Conservation (phyloP, 164 flowering plant genomes). For the Sedum album region DNA sequence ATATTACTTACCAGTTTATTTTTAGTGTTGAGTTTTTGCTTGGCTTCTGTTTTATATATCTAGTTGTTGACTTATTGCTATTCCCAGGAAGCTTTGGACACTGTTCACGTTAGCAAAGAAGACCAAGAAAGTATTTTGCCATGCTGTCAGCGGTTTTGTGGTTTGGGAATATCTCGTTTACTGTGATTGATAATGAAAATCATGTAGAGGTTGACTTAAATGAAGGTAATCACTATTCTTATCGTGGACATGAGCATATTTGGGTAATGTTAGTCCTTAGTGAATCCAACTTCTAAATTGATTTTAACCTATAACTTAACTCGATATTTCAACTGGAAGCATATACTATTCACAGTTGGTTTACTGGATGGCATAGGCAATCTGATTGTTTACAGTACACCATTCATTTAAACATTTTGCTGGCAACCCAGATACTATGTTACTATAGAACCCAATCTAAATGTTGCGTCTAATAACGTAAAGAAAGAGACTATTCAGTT, state of each 20-base stretch:
- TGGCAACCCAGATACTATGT: background rate
- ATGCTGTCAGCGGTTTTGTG: conserved; percentile 97
- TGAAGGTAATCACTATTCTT: conserved; percentile 54
- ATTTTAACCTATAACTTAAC: background rate
- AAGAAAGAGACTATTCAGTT: background rate
- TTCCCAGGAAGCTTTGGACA: conserved; percentile 84
- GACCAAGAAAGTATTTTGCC: conserved; percentile 88
- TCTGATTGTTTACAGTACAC: no score
- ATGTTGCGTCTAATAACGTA: background rate
- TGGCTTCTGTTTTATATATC: background rate
- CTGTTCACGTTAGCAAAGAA: conserved; percentile 84
- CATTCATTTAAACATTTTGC: no score
- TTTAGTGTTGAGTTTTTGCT: background rate
- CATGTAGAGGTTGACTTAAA: conserved; percentile 83
- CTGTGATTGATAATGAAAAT: conserved; percentile 80
- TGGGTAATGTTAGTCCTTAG: background rate
- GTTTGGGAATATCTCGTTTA: conserved; percentile 88
- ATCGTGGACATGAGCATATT: background rate
- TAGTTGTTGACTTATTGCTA: conserved; percentile 5
- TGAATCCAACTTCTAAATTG: background rate
- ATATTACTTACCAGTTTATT: background rate
- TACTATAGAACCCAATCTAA: background rate
- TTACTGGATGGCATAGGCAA: no score
- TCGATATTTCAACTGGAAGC: background rate
- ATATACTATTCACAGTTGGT: background rate